Conservation (phyloP, 2,329 filamentous ascomycete species). For the Hymenoscyphus linearis region DNA sequence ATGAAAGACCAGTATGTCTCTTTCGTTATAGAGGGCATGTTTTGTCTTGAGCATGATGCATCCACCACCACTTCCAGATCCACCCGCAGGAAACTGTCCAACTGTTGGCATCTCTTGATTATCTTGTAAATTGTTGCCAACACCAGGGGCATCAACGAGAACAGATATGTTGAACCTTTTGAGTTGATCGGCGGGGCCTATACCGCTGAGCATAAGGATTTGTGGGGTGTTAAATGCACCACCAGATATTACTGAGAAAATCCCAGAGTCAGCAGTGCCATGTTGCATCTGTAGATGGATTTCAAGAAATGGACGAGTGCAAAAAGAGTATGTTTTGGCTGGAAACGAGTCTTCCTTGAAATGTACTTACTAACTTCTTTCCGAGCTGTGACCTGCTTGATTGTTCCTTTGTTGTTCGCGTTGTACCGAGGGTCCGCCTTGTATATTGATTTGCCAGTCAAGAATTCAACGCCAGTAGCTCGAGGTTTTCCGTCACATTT, state of each 20-base stretch:
- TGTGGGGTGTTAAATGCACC: constrained; percentile 42
- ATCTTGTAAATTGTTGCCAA: constrained; percentile 40
- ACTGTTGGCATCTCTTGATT: constrained; percentile 7
- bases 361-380: constrained; percentile 35
- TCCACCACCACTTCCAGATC: background rate
- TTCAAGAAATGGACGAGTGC: no score
- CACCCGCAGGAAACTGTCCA: background rate
- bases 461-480: constrained; percentile 38
- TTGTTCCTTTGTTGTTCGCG: constrained; percentile 18
- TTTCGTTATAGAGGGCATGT: constrained; percentile 31
- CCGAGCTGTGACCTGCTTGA: constrained; percentile 28
- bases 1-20: constrained; percentile 33
- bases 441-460: constrained; percentile 39
- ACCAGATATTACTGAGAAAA: constrained; percentile 34
- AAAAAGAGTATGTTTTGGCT: no score
- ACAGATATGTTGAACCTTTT: constrained; percentile 40
- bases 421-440: constrained; percentile 38
- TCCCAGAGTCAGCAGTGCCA: no score
- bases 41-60: constrained; percentile 6
- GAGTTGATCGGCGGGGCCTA: constrained; percentile 40
- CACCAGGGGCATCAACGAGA: constrained; percentile 46
- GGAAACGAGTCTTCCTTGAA: no score
- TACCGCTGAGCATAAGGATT: constrained; percentile 40
- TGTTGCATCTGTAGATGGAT: no score
- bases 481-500: constrained; percentile 20